A percentile compares a stretch with the other conserved stretches of the same genome.
Evolutionary conservation across 768 basidiomycete species (phyloP).

Genomic region (Cystobasidiopsis lactophilus): DNA sequence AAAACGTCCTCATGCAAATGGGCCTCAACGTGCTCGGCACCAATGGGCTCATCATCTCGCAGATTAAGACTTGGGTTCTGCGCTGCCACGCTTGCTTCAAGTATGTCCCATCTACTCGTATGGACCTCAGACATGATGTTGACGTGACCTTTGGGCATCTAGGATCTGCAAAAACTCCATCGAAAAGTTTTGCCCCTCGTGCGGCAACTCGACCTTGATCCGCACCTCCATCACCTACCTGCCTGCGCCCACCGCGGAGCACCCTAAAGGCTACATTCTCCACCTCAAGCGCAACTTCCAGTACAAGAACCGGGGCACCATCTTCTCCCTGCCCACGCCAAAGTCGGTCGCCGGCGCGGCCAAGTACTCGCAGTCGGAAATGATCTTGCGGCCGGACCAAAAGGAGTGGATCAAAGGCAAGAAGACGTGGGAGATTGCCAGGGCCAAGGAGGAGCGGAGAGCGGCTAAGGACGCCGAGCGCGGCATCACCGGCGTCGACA

Average conservation of each 20-base stretch:
- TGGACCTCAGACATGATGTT: not conserved
- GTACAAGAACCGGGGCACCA: conserved; percentile 71
- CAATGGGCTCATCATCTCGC: conserved; percentile 72
- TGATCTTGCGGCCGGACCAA: conserved; percentile 86
- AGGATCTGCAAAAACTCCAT: conserved; percentile 90
- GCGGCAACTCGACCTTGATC: conserved; percentile 65
- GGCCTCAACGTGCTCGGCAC: conserved; percentile 67
- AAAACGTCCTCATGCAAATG: conserved; percentile 91
- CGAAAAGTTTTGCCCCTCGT: conserved; percentile 92
- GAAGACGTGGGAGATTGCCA: conserved; percentile 48
- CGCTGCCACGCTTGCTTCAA: conserved; percentile 98
- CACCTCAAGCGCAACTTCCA: conserved; percentile 94
- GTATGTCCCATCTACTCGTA: conserved; percentile 33
- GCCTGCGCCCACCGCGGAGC: conserved; percentile 23
- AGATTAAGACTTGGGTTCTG: conserved; percentile 84
- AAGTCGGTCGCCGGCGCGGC: conserved; percentile 45
- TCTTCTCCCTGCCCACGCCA: conserved; percentile 75
- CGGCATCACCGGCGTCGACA: conserved; percentile 73
- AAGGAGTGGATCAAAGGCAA: conserved; percentile 63
- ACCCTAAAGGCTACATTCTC: conserved; percentile 42
- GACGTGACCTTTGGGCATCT: not conserved
- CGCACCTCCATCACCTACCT: conserved; percentile 63
- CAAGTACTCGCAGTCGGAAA: conserved; percentile 43
- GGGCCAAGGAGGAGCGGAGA: conserved; percentile 53
- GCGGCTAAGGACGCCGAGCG: conserved; percentile 37